Conservation (phyloP, 441 rosid genomes). For the Oxalis stricta region DNA sequence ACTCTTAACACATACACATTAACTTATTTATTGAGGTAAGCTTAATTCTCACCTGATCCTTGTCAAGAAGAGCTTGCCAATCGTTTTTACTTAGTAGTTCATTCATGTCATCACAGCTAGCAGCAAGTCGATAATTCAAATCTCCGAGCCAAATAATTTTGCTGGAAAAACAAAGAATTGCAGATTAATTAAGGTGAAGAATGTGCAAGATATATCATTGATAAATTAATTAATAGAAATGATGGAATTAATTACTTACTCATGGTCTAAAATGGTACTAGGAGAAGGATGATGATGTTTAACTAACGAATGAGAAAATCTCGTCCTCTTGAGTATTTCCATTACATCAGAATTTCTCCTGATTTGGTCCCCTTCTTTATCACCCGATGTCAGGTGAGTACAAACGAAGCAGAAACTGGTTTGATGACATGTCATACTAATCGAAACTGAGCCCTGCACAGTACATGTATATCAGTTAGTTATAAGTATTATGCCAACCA, state of each 20-base stretch:
- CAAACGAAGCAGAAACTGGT: constrained; percentile 83
- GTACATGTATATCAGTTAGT: neutral
- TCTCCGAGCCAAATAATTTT: constrained; percentile 90
- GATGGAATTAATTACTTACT: constrained; percentile 29
- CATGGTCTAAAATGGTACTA: constrained; percentile 57
- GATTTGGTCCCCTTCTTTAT: constrained; percentile 78
- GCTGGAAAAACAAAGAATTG: too few species aligned
- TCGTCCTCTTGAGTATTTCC: constrained; percentile 69
- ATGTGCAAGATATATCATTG: neutral
- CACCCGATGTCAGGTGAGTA: constrained; percentile 85
- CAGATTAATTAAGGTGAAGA: neutral
- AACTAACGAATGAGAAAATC: constrained; percentile 40
- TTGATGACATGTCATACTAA: constrained; percentile 63
- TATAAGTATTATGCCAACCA: too few species aligned
- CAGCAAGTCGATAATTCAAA: constrained; percentile 73
- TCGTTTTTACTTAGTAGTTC: constrained; percentile 45
- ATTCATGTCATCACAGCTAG: constrained; percentile 22
- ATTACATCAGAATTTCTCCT: constrained; percentile 68
- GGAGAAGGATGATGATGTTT: constrained; percentile 23
- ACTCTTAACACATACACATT: neutral
- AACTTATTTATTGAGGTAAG: too few species aligned
- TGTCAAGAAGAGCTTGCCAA: constrained; percentile 72
- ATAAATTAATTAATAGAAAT: neutral
- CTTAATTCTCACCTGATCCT: constrained; percentile 68
- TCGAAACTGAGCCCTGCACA: constrained; percentile 73